These are phyloP conservation scores for Melocanna baccifera DNA, from an alignment of 176 grass and related monocot species.

Conservation along the genomic window DNA sequence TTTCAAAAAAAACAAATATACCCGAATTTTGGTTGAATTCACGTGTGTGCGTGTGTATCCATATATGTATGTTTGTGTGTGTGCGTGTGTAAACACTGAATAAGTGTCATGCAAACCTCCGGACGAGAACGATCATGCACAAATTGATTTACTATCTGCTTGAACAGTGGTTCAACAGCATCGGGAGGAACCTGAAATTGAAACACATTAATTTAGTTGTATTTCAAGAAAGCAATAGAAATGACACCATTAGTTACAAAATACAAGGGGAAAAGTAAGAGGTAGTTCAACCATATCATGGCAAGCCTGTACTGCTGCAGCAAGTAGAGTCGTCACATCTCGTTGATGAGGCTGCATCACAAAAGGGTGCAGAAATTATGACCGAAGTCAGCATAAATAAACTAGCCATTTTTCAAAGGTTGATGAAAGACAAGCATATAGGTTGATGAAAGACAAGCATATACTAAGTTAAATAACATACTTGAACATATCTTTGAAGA, in stretches of 20 bases:
- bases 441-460: not conserved
- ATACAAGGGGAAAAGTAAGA: not conserved
- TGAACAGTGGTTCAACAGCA: constrained; percentile 93
- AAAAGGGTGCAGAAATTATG: constrained; percentile 25
- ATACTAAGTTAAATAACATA: constrained; percentile 25
- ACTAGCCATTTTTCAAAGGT: not conserved
- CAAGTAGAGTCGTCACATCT: constrained; percentile 90
- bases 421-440: not conserved
- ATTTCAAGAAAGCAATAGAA: constrained; percentile 12
- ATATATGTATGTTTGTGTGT: too few relatives aligned
- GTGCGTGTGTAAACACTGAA: too few relatives aligned
- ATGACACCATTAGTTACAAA: not conserved
- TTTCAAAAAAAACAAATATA: too few relatives aligned
- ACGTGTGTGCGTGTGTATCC: too few relatives aligned
- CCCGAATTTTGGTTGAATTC: too few relatives aligned
- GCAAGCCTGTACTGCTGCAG: constrained; percentile 93
- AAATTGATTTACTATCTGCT: constrained; percentile 98
- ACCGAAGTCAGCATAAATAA: not conserved
- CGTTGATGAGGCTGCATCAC: constrained; percentile 83
- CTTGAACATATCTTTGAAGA: constrained; percentile 93
- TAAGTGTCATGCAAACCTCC: constrained; percentile 50
- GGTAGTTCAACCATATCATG: constrained; percentile 75
- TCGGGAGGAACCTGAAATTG: constrained; percentile 81
- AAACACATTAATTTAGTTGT: not conserved
- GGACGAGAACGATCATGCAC: constrained; percentile 91